Conservation (phyloP, 345 rosid genomes). For the Hevea brasiliensis region DNA sequence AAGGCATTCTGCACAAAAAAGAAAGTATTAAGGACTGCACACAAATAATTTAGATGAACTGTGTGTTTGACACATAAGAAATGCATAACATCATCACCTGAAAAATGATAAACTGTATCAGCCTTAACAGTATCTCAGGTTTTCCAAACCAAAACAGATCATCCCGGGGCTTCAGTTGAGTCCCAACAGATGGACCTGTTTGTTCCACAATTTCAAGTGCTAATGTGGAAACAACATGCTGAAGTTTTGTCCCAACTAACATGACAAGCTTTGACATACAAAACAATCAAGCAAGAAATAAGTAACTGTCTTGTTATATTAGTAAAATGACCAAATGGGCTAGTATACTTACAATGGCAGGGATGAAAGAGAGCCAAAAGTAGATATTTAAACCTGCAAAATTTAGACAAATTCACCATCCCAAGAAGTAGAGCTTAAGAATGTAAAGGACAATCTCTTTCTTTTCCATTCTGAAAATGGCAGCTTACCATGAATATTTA, state of each 20-base stretch:
- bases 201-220: conserved; percentile 86
- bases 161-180: conserved; percentile 90
- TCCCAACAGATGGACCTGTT: conserved; percentile 55
- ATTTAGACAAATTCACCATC: conserved; percentile 13
- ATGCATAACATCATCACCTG: conserved; percentile 45
- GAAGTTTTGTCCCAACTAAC: conserved; percentile 90
- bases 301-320: not conserved
- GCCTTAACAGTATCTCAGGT: conserved; percentile 68
- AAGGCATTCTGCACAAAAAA: conserved; percentile 75
- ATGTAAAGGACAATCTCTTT: not conserved
- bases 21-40: conserved; percentile 3
- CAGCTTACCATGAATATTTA: conserved; percentile 74
- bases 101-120: conserved; percentile 86
- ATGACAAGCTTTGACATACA: conserved; percentile 63
- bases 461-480: not conserved
- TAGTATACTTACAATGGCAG: conserved; percentile 71
- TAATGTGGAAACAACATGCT: conserved; percentile 80
- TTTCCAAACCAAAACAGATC: conserved; percentile 92
- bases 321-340: not conserved
- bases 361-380: conserved; percentile 95
- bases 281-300: conserved; percentile 13
- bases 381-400: conserved; percentile 78
- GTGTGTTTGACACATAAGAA: not conserved
- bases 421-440: not conserved
- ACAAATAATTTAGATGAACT: conserved; percentile 5